A percentile compares a stretch with the other conserved stretches of the same genome.
Conservation (phyloP, 2,329 filamentous ascomycete genomes). For the Hymenoscyphus fraxineus region DNA sequence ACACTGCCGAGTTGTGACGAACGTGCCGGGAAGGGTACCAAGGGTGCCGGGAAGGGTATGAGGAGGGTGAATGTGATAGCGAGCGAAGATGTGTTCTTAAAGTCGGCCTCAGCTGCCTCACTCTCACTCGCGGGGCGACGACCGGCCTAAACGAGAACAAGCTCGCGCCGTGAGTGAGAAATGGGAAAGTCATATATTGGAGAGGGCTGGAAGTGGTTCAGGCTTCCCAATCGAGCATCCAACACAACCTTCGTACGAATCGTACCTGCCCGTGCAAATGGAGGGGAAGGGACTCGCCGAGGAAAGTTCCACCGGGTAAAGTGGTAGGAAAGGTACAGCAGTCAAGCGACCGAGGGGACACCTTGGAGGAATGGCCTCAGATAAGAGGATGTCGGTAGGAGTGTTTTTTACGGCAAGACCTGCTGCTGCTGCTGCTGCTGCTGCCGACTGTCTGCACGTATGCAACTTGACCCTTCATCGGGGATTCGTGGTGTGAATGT, state of each 20-base stretch:
- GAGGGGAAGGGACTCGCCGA: background rate
- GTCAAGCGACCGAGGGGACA: no score
- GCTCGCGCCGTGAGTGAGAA: constrained; percentile 24
- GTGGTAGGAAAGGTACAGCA: no score
- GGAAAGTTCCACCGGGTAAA: no score
- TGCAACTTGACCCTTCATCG: no score
- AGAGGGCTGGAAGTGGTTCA: background rate
- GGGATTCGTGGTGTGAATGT: no score
- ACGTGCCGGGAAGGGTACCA: constrained; percentile 23
- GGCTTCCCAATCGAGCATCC: background rate
- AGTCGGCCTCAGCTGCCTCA: constrained; percentile 29
- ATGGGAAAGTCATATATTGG: constrained; percentile 29
- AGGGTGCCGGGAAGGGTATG: constrained; percentile 32
- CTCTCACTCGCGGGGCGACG: constrained; percentile 2
- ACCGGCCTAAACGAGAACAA: constrained; percentile 33
- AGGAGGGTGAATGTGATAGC: constrained; percentile 21
- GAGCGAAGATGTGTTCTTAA: constrained; percentile 31
- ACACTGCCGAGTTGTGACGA: background rate
- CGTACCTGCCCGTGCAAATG: background rate
- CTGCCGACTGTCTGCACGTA: no score
- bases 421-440: no score
- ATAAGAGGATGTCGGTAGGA: no score
- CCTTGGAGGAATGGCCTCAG: no score
- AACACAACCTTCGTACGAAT: no score
- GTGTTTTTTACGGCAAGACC: no score